Evolutionary conservation across 148 eudicot species (phyloP).

Genomic region (Rhododendron ferrugineum): DNA sequence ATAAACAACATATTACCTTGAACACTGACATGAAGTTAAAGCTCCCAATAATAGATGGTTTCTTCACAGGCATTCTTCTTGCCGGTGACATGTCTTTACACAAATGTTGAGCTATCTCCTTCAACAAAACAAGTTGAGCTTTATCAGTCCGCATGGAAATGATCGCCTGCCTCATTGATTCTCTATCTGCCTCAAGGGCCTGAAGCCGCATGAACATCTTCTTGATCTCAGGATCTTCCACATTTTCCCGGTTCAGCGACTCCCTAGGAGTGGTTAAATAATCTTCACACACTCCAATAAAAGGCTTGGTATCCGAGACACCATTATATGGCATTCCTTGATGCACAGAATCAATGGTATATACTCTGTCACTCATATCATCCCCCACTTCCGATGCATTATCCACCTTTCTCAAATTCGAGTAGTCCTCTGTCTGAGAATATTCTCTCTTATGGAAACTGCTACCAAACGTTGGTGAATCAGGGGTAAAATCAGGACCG

Average conservation of each 20-base stretch:
- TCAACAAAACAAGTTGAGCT: conserved; percentile 78
- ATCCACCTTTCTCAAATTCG: conserved; percentile 47
- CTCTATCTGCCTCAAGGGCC: conserved; percentile 96
- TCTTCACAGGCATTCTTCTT: conserved; percentile 48
- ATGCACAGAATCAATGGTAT: conserved; percentile 81
- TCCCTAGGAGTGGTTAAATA: conserved; percentile 48
- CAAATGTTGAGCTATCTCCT: conserved; percentile 93
- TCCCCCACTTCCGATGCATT: conserved; percentile 57
- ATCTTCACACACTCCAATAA: conserved; percentile 45
- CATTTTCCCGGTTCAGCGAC: conserved; percentile 36
- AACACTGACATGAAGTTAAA: conserved; percentile 54
- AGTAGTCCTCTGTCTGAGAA: conserved; percentile 31
- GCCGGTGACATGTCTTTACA: conserved; percentile 75
- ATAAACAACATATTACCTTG: conserved; percentile 47
- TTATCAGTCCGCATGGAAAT: conserved; percentile 89
- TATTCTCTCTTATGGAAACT: conserved; percentile 47
- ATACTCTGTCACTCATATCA: conserved; percentile 78
- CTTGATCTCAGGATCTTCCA: conserved; percentile 61
- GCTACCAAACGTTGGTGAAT: conserved; percentile 53
- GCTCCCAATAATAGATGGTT: conserved; percentile 34
- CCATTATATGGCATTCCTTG: conserved; percentile 38
- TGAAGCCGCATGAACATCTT: conserved; percentile 83
- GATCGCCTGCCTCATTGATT: conserved; percentile 84
- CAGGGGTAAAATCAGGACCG: conserved; percentile 34
- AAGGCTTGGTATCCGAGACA: conserved; percentile 38